Evolutionary conservation across 2,329 filamentous ascomycete genomes (phyloP), one percentile per base, ranked within the genome.

Genomic region (Apiospora sp.): DNA sequence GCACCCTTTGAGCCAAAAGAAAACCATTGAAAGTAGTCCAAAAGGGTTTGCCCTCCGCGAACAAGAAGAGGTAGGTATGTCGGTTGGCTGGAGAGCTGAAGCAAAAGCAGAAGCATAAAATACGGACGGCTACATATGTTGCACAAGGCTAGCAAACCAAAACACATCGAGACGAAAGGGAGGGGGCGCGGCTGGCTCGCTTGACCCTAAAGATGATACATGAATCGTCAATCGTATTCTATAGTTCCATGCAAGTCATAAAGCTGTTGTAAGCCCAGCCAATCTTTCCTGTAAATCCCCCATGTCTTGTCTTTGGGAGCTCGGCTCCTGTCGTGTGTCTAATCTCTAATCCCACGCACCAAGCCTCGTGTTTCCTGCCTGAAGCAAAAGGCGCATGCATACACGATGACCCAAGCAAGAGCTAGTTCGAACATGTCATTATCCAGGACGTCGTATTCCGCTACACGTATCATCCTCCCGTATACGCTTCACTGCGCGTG

Each of bases 161-260:
- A 22, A 24, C 48, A n/a, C 54, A 22, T 41, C 37, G 10, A 61
- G 16, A 22, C 16, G 16, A 12, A 8, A 22, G 3, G 19, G 54
- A 61, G 54, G 54, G 7, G 30, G 27, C 16, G 19, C 4, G 1
- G 19, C 19, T 12, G 8, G 7, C 8, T 41, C 2, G 54, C 54
- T 41, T 30, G 22, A n/a, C 6, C 54, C 30, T 5, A 37, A 61
- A 22, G 19, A 58, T 30, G 30, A 64, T 7, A n/a, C 22, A 41
- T n/a, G 58, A 41, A 64, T 64, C 34, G 34, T 64, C 58, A 41
- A 41, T 64, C 58, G 34, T 64, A 64, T 64, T 64, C 58, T 64
- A n/a, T 64, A 64, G 34, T 37, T 64, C 58, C 58, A 64, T 64
- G 34, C 58, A 64, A 64, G 58, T n/a, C 58, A 64, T 64, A 61